Base-by-base conservation (phyloP, 495 filamentous ascomycete genomes). In the Apodospora peruviana region DNA sequence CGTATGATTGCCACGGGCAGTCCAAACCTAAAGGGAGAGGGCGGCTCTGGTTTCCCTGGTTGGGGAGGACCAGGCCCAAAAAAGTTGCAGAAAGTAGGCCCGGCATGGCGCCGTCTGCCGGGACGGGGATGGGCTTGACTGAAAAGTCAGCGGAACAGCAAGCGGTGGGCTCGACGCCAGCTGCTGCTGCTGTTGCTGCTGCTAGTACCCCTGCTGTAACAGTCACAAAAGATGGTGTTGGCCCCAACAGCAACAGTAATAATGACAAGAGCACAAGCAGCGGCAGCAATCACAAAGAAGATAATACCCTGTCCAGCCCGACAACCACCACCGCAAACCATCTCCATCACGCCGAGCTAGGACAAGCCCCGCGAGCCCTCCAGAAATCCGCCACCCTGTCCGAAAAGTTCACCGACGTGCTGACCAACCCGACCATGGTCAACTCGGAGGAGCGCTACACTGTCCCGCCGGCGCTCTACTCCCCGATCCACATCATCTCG, bases 401-500 rank as follows among this genome's bases (percentile, higher is more conserved):
- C 18, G 60, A 70, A 37, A 61, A 64, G 22, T 24, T 65, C 9
- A 60, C 66, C 19, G 68, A 69, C 47, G 60, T 70, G 14, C 45
- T 65, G 5, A 50, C 65, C 2, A 62, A 69, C 45, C 58, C 65
- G 12, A 69, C 66, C 23, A 59, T 71, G 36, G 58, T 57, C 17
- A 56, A 53, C 40, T 58, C 39, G 7, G 51, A 56, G 0, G 51
- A 60, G 22, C 64, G 69, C 18, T 72, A 71, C 24, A 67, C 63
- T 22, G 66, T 83, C 10, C 77, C 76, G 0, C 60, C 77, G 2
- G 59, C 63, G 4, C 43, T 60, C 25, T 70, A 67, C 50, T 77
- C 75, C 5, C 72, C 76, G 8, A 54, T 82, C 19, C 77, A 81
- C 55, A 25, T 81, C 10, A 61, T 84, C 7, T 70, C 72, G 2